These are phyloP conservation scores for Symbiodinium pilosum DNA, from an alignment of 73 alveolate species.

Conservation along the genomic window DNA sequence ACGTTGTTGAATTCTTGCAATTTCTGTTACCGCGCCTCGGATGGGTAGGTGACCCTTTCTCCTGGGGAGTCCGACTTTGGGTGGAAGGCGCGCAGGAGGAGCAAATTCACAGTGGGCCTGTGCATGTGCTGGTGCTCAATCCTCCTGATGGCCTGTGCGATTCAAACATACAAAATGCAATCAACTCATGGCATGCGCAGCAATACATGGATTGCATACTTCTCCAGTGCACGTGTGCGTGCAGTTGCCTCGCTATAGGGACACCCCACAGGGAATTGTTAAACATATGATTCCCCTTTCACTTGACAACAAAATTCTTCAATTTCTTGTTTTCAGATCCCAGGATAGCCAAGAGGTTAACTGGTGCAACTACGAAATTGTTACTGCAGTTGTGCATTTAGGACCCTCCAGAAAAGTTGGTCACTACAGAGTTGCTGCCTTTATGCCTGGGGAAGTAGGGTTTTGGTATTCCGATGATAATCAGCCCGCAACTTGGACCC, in stretches of 20 bases:
- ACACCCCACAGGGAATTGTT: neutral
- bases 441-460: too few relatives aligned
- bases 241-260: neutral
- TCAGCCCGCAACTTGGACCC: too few relatives aligned
- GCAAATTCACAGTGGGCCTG: neutral
- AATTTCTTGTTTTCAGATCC: neutral
- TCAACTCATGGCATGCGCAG: neutral
- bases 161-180: neutral
- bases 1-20: neutral
- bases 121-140: neutral
- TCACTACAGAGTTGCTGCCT: too few relatives aligned
- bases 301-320: neutral
- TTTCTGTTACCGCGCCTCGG: neutral
- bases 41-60: neutral
- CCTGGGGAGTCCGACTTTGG: neutral
- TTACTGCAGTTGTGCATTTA: neutral
- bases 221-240: neutral
- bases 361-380: neutral
- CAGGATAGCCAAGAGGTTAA: neutral
- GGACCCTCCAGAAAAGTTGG: too few relatives aligned
- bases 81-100: neutral
- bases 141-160: neutral
- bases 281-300: neutral
- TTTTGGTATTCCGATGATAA: too few relatives aligned
- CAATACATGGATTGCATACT: neutral